Conservation (phyloP, 257 asterid genomes). For the Asclepias syriaca region DNA sequence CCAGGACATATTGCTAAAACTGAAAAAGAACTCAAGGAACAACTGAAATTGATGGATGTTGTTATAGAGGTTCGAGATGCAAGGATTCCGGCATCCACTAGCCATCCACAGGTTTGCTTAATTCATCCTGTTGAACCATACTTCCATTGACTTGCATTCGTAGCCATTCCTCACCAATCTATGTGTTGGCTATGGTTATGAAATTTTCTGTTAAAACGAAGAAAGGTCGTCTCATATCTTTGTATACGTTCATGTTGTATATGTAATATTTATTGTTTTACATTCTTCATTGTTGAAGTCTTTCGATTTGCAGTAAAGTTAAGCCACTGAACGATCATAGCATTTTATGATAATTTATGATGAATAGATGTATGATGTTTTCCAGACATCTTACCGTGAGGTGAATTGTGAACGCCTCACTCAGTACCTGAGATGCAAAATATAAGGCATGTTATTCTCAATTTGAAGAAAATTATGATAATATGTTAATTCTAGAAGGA, state of each 20-base stretch:
- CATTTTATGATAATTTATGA: background rate
- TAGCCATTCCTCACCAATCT: background rate
- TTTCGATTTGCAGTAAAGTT: background rate
- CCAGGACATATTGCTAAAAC: conserved; percentile 97
- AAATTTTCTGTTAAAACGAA: background rate
- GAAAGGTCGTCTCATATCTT: background rate
- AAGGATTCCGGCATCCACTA: conserved; percentile 84
- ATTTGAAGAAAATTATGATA: background rate
- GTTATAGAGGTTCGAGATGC: conserved; percentile 98
- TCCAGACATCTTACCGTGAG: background rate
- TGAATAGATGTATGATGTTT: background rate
- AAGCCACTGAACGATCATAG: background rate
- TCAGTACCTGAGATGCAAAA: background rate
- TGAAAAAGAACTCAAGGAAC: conserved; percentile 89
- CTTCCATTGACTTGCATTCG: background rate
- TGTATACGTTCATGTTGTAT: background rate
- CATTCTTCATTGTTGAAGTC: background rate
- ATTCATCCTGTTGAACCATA: background rate
- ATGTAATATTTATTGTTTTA: background rate
- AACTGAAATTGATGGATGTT: conserved; percentile 95
- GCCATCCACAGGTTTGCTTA: conserved; percentile 68
- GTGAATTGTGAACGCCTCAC: background rate
- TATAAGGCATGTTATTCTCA: background rate
- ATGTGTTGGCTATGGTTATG: background rate
- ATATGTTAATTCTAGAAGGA: background rate